These are phyloP conservation scores for Epicoccum nigrum DNA, from an alignment of 2,329 filamentous ascomycete genomes.

Conservation along the genomic window DNA sequence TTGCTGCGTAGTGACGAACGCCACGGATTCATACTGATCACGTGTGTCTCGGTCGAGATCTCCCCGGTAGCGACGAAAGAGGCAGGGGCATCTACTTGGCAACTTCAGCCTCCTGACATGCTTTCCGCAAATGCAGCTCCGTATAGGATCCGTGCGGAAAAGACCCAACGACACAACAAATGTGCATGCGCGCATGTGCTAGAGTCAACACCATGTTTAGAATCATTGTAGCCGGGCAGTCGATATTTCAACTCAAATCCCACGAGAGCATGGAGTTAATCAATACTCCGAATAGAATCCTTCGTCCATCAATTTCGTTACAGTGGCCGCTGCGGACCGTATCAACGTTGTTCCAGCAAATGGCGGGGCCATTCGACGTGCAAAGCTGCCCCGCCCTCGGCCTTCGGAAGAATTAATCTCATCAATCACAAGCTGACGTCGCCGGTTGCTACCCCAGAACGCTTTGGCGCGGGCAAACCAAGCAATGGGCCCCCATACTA, in stretches of 20 bases:
- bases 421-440: slow-evolving; percentile 38
- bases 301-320: background rate
- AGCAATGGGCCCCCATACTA: slow-evolving; percentile 15
- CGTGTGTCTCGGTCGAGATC: slow-evolving; percentile 30
- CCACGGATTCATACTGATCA: slow-evolving; percentile 5
- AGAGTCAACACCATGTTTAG: too few species aligned
- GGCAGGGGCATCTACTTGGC: slow-evolving; percentile 22
- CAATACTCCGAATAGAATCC: too few species aligned
- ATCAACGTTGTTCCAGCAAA: slow-evolving; percentile 20
- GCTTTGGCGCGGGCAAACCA: slow-evolving; percentile 11
- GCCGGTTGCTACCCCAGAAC: slow-evolving; percentile 14
- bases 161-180: too few species aligned
- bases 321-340: slow-evolving; percentile 8
- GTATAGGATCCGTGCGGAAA: background rate
- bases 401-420: slow-evolving; percentile 42
- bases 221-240: too few species aligned
- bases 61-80: slow-evolving; percentile 23
- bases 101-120: slow-evolving; percentile 14
- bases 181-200: too few species aligned
- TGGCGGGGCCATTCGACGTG: background rate
- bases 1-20: slow-evolving; percentile 28
- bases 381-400: slow-evolving; percentile 16
- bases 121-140: slow-evolving; percentile 12
- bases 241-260: too few species aligned
- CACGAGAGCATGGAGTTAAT: too few species aligned